Evolutionary conservation across 2,329 filamentous ascomycete genomes (phyloP).

Genomic region (Aspergillus candidus): DNA sequence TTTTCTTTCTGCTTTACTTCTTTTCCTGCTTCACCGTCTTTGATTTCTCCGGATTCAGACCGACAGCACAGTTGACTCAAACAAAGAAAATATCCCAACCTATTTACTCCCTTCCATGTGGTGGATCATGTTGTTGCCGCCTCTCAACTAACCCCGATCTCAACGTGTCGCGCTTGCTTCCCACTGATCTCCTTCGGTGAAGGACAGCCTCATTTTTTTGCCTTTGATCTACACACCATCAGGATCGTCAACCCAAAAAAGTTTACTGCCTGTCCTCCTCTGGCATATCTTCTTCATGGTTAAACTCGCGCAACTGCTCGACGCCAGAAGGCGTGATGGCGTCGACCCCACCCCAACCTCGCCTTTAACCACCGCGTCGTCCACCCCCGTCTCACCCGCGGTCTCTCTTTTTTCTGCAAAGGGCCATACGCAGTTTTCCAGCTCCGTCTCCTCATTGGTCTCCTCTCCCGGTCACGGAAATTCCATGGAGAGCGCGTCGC

Average conservation of each 20-base stretch:
- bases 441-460: constrained; percentile 69
- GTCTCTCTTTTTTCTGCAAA: constrained; percentile 36
- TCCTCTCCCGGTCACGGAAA: constrained; percentile 52
- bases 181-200: too few species aligned
- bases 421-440: constrained; percentile 43
- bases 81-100: too few species aligned
- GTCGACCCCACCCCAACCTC: constrained; percentile 25
- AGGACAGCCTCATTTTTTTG: too few species aligned
- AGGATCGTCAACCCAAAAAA: background rate
- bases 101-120: too few species aligned
- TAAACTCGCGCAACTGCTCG: constrained; percentile 31
- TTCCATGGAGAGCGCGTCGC: constrained; percentile 48
- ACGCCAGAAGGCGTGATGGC: constrained; percentile 27
- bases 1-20: background rate
- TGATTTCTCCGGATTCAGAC: too few species aligned
- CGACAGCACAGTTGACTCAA: too few species aligned
- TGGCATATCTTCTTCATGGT: constrained; percentile 21
- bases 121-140: too few species aligned
- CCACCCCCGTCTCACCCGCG: constrained; percentile 35
- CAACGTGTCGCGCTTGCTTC: too few species aligned
- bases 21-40: too few species aligned
- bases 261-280: background rate
- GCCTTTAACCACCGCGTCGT: constrained; percentile 29
- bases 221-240: too few species aligned
- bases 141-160: too few species aligned